Base-by-base conservation (phyloP, 306 rosid species). In the Lupinus albus region DNA sequence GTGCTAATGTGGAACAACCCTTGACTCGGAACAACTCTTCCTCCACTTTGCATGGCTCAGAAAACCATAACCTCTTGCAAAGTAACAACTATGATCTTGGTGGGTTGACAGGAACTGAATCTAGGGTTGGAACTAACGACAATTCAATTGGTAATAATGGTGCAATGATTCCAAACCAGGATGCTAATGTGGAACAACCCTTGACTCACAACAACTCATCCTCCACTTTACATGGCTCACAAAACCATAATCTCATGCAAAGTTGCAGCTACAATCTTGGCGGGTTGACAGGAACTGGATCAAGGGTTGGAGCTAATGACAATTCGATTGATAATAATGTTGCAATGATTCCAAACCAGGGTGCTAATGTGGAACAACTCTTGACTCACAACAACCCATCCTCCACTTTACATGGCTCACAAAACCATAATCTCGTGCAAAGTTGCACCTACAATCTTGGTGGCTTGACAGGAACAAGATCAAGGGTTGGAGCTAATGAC, bases 1-100 rank as follows among this genome's bases (percentile, higher is more conserved):
- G 6, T 25, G 45, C 41, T 42, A 53, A 39, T 9, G 4, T 13
- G 5, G 42, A 38, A 38, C 53, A 25, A 2, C 1, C 46, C 20
- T n/a, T n/a, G n/a, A n/a, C n/a, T n/a, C n/a, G n/a, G n/a, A n/a
- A n/a, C n/a, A 28, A 28, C 33, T 28, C 33, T 2, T 28, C 4
- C 2, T 1, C 4, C 33, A 1, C 33, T 28, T 1, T 28, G 33
- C 3, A 28, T 28, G 33, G 33, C 33, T 1, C 33, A 28, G 3
- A 25, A 15, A 33, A 32, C 33, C 21, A 54, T 12, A 57, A 45
- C 45, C 36, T 7, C 72, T 7, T n/a, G 5, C 47, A 45, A 58
- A 71, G 7, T 8, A 60, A 6, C 50, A 67, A 41, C 47, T 1
- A 12, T 21, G 11, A n/a, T 33, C 50, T 33, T 48, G 75, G 54